Evolutionary conservation across 371 early-diverging fungal genomes (phyloP).

Genomic region (Mucor lusitanicus): DNA sequence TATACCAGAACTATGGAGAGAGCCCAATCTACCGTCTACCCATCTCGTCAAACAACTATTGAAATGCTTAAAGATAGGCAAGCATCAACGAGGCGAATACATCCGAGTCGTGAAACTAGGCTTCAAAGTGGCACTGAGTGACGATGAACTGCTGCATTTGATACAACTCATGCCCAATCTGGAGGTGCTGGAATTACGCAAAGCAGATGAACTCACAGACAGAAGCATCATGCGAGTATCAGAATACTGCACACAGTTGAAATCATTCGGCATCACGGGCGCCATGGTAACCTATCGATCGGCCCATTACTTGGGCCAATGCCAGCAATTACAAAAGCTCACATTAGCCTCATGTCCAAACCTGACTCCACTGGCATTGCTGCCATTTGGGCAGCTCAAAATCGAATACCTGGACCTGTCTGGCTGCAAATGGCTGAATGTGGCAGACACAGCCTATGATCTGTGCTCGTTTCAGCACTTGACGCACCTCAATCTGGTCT

Average conservation of each 20-base stretch:
- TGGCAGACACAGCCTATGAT: slow-evolving; percentile 45
- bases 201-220: slow-evolving; percentile 37
- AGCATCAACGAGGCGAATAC: slow-evolving; percentile 23
- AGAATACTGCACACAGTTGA: slow-evolving; percentile 26
- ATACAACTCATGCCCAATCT: slow-evolving; percentile 33
- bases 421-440: slow-evolving; percentile 45
- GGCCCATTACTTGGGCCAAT: slow-evolving; percentile 36
- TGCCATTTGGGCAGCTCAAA: slow-evolving; percentile 37
- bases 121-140: slow-evolving; percentile 11
- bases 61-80: slow-evolving; percentile 16
- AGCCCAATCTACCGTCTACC: slow-evolving; percentile 12
- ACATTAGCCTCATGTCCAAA: slow-evolving; percentile 31
- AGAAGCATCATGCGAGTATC: slow-evolving; percentile 34
- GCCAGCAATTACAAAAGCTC: slow-evolving; percentile 24
- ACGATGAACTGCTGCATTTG: slow-evolving; percentile 29
- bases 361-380: slow-evolving; percentile 28
- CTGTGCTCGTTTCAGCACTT: slow-evolving; percentile 26
- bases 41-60: slow-evolving; percentile 15
- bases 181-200: slow-evolving; percentile 29
- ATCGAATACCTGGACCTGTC: slow-evolving; percentile 41
- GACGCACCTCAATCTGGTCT: slow-evolving; percentile 40
- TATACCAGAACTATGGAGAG: slow-evolving; percentile 31
- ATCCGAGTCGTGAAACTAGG: slow-evolving; percentile 19
- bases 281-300: slow-evolving; percentile 40
- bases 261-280: slow-evolving; percentile 29